These are phyloP conservation scores for Conticribra guillardii DNA, from an alignment of 108 stramenopile species.

Conservation along the genomic window DNA sequence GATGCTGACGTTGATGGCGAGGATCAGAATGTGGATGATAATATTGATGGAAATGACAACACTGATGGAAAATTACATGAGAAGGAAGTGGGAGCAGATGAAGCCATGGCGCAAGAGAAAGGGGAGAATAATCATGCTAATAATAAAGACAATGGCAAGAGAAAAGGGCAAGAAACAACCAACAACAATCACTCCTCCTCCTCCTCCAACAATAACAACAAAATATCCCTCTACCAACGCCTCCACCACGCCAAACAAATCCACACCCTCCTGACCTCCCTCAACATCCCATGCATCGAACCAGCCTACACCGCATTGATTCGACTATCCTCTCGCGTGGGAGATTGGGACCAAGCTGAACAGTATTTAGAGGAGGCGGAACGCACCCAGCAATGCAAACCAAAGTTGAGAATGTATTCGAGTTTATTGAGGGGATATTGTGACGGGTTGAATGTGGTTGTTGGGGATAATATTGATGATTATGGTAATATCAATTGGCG, in stretches of 20 bases:
- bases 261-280: conserved; percentile 62
- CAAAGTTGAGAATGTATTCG: conserved; percentile 79
- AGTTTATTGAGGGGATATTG: conserved; percentile 70
- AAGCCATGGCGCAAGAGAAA: neutral
- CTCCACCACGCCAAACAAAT: conserved; percentile 67
- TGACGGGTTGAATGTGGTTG: conserved; percentile 31
- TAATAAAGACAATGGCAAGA: neutral
- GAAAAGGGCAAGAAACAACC: neutral
- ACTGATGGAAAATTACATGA: neutral
- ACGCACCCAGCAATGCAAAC: conserved; percentile 65
- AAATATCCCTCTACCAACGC: conserved; percentile 46
- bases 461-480: neutral
- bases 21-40: neutral
- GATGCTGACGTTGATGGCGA: neutral
- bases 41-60: neutral
- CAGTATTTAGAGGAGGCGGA: conserved; percentile 69
- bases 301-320: conserved; percentile 82
- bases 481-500: neutral
- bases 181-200: conserved; percentile 1
- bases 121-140: neutral
- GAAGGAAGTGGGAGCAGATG: neutral
- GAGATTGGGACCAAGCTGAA: conserved; percentile 58
- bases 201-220: neutral
- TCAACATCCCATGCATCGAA: conserved; percentile 75
- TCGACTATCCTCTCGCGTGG: conserved; percentile 61